phyloP scores from a whole-genome alignment of 140 eudicot species.

The Senecio squalidus region DNA sequence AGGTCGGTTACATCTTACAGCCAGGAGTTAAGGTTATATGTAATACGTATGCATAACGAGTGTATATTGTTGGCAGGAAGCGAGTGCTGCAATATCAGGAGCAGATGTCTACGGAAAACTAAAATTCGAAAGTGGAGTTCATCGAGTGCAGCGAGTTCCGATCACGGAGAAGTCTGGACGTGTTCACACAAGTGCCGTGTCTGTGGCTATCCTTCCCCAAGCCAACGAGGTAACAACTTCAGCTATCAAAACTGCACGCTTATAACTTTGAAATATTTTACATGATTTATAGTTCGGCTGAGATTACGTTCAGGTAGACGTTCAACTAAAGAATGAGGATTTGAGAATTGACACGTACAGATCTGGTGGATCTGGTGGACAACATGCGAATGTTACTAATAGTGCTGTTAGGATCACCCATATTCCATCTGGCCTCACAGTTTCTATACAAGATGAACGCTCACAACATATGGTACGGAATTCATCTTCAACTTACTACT shows the following conservation, averaged over 20 bases:
- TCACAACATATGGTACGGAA: constrained; percentile 89
- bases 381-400: constrained; percentile 85
- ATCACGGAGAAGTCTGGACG: constrained; percentile 94
- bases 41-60: constrained; percentile 4
- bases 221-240: constrained; percentile 68
- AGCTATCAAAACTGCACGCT: background rate
- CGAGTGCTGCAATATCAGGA: constrained; percentile 90
- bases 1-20: constrained; percentile 33
- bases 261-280: too few species aligned
- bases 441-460: constrained; percentile 92
- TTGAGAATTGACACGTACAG: constrained; percentile 88
- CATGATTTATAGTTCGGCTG: background rate
- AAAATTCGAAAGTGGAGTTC: constrained; percentile 98
- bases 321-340: constrained; percentile 77
- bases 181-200: constrained; percentile 93
- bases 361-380: constrained; percentile 99
- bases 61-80: constrained; percentile 55
- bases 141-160: constrained; percentile 99
- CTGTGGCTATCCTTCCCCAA: constrained; percentile 98
- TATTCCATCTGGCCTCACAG: constrained; percentile 72
- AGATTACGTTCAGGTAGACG: constrained; percentile 72
- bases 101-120: constrained; percentile 87
- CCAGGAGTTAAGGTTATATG: background rate
- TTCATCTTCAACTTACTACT: background rate
- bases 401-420: constrained; percentile 95